Conservation (phyloP, 306 rosid species). For the Vachellia collinsii region DNA sequence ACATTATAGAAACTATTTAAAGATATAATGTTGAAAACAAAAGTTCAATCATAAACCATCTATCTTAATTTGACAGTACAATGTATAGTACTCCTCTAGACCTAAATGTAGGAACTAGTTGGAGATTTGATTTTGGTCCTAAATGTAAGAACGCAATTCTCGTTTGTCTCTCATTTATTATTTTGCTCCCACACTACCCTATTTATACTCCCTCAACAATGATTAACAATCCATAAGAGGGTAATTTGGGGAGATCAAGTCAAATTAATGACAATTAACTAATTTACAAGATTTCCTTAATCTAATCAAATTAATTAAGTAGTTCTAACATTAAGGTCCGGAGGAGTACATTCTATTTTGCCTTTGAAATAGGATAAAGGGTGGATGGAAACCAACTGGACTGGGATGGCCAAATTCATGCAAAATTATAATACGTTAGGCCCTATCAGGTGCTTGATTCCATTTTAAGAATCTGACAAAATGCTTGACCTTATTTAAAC, state of each 20-base stretch:
- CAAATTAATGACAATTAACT: no score
- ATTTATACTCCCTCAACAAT: no score
- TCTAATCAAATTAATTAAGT: no score
- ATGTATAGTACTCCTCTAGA: neutral
- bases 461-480: neutral
- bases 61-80: neutral
- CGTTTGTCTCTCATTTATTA: no score
- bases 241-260: no score
- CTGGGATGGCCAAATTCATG: neutral
- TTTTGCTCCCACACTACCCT: no score
- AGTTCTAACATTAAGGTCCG: no score
- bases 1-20: neutral
- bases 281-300: no score
- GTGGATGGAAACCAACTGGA: neutral
- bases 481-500: neutral
- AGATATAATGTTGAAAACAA: constrained; percentile 5
- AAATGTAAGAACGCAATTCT: no score
- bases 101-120: no score
- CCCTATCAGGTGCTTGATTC: neutral
- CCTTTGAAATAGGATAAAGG: constrained; percentile 13
- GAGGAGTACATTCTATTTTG: neutral
- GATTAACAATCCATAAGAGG: no score
- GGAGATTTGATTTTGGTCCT: no score
- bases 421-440: neutral
- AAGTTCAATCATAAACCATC: constrained; percentile 19